phyloP scores from a whole-genome alignment of 78 protist species.

The Dictyostelium capitatum region DNA sequence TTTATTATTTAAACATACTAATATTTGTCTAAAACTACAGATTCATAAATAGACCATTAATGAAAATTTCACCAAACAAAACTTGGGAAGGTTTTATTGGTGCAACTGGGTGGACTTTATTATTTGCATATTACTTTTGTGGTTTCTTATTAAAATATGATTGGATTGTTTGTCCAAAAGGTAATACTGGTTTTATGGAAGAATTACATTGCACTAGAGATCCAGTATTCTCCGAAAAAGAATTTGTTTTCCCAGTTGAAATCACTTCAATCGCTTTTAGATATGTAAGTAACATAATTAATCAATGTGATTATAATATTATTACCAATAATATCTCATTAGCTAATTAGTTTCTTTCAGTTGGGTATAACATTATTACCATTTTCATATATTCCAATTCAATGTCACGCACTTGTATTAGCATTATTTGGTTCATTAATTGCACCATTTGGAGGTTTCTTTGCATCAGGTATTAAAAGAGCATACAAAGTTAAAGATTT shows the following conservation, averaged over 20 bases:
- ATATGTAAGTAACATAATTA: slow-evolving; percentile 54
- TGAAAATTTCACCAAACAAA: slow-evolving; percentile 95
- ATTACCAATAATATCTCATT: too few species aligned
- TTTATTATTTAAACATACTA: background rate
- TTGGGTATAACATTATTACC: slow-evolving; percentile 28
- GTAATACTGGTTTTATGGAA: slow-evolving; percentile 56
- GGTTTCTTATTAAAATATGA: slow-evolving; percentile 55
- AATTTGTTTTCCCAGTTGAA: slow-evolving; percentile 52
- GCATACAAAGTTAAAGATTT: slow-evolving; percentile 97
- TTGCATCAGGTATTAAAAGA: slow-evolving; percentile 96
- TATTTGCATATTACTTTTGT: slow-evolving; percentile 85
- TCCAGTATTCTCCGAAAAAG: slow-evolving; percentile 64
- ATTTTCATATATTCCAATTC: slow-evolving; percentile 76
- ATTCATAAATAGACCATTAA: slow-evolving; percentile 89
- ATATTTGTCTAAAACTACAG: background rate
- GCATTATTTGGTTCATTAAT: slow-evolving; percentile 93
- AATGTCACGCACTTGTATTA: slow-evolving; percentile 88
- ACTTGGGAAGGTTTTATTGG: slow-evolving; percentile 99
- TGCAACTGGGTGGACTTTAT: slow-evolving; percentile 90
- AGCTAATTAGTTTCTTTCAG: too few species aligned
- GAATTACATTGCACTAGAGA: slow-evolving; percentile 43
- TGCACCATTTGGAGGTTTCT: slow-evolving; percentile 99
- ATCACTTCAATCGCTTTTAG: slow-evolving; percentile 14
- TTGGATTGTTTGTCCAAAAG: slow-evolving; percentile 74
- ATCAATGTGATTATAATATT: too few species aligned